Percentiles rank a stretch among this genome's conserved stretches.
Conservation (phyloP, 108 stramenopile genomes). For the Nitzschia putrida region DNA sequence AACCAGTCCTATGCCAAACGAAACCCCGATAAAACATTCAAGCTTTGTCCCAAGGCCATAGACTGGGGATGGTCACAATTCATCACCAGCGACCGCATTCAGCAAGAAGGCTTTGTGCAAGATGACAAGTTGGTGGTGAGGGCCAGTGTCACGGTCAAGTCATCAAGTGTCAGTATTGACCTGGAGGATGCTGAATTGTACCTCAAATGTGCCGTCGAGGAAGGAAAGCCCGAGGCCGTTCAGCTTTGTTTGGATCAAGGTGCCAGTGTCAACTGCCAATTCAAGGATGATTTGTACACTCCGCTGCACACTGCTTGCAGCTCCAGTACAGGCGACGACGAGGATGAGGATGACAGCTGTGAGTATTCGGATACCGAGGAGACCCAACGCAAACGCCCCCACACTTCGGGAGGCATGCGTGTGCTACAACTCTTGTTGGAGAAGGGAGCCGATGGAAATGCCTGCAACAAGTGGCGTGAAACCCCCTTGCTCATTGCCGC, state of each 20-base stretch:
- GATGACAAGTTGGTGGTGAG: conserved; percentile 70
- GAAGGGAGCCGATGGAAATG: conserved; percentile 84
- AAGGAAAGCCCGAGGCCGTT: conserved; percentile 85
- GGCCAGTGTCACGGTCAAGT: conserved; percentile 84
- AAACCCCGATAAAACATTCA: conserved; percentile 91
- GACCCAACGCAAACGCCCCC: not conserved
- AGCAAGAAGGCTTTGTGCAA: conserved; percentile 79
- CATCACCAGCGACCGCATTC: conserved; percentile 84
- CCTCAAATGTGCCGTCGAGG: conserved; percentile 89
- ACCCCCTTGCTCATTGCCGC: conserved; percentile 86
- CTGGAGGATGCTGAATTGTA: conserved; percentile 88
- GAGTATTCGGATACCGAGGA: conserved; percentile 23
- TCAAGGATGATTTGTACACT: conserved; percentile 92
- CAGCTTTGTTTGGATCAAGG: conserved; percentile 75
- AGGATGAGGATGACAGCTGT: conserved; percentile 30
- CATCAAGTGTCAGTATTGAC: conserved; percentile 71
- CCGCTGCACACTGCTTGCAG: conserved; percentile 88
- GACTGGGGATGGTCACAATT: conserved; percentile 94
- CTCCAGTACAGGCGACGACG: conserved; percentile 44
- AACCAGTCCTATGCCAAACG: conserved; percentile 82
- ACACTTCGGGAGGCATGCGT: conserved; percentile 61
- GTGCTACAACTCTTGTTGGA: conserved; percentile 79
- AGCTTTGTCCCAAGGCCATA: conserved; percentile 90
- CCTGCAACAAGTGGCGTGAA: conserved; percentile 90
- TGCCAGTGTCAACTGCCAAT: conserved; percentile 87